A percentile compares a stretch with the other conserved stretches of the same genome.
Conservation (phyloP, 768 basidiomycete genomes). For the Leccinum fibrillosum region DNA sequence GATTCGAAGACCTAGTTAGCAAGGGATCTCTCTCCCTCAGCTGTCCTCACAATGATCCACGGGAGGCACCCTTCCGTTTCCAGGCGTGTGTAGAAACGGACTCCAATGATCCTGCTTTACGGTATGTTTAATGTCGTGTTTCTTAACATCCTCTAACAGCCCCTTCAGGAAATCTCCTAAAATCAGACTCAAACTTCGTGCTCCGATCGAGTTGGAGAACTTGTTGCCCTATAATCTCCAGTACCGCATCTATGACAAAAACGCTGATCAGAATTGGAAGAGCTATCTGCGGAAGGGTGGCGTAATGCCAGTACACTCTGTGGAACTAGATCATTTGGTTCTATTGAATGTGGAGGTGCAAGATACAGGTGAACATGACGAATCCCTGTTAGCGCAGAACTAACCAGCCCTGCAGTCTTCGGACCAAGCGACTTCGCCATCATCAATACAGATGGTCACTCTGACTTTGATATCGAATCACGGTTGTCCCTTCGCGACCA, state of each 20-base stretch:
- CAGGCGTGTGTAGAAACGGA: conserved; percentile 89
- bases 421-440: conserved; percentile 96
- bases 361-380: conserved; percentile 67
- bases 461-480: conserved; percentile 83
- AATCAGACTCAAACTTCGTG: conserved; percentile 80
- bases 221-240: conserved; percentile 90
- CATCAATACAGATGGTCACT: conserved; percentile 90
- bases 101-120: conserved; percentile 46
- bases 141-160: conserved; percentile 2
- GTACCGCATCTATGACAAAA: conserved; percentile 96
- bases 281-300: conserved; percentile 93
- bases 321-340: conserved; percentile 86
- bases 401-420: conserved; percentile 52
- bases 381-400: not conserved
- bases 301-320: conserved; percentile 93
- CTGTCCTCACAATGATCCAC: conserved; percentile 77
- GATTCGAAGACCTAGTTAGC: conserved; percentile 84
- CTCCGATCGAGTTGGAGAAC: conserved; percentile 95
- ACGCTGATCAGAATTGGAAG: conserved; percentile 90
- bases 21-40: conserved; percentile 71
- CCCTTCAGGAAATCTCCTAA: conserved; percentile 72
- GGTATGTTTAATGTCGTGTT: conserved; percentile 39
- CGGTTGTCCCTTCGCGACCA: conserved; percentile 70
- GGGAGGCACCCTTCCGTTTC: conserved; percentile 90
- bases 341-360: conserved; percentile 87